A percentile compares a stretch with the other conserved stretches of the same genome.
Conservation (phyloP, 1,284 basidiomycete species). For the Marasmius sp. region DNA sequence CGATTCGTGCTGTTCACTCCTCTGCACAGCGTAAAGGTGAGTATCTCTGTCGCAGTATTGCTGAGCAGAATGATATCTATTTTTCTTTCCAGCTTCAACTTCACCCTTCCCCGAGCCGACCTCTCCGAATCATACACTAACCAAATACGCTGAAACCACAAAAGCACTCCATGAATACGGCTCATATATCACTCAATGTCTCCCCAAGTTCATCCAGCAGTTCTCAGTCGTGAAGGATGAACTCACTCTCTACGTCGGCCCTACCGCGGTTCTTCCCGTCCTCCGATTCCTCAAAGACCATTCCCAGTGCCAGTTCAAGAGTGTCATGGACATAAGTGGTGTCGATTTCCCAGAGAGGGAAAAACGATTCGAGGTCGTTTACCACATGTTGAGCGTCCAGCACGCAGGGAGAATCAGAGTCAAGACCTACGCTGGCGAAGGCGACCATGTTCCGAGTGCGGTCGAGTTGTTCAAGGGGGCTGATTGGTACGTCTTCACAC, state of each 20-base stretch:
- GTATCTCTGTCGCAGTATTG: slow-evolving; percentile 5
- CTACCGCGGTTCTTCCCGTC: slow-evolving; percentile 81
- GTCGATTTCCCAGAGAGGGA: slow-evolving; percentile 94
- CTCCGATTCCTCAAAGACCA: slow-evolving; percentile 97
- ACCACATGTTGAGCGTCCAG: slow-evolving; percentile 88
- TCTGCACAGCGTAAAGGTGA: slow-evolving; percentile 52
- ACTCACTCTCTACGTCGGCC: slow-evolving; percentile 86
- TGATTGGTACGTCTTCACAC: slow-evolving; percentile 74
- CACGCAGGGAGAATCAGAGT: slow-evolving; percentile 85
- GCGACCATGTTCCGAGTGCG: slow-evolving; percentile 90
- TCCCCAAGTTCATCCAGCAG: slow-evolving; percentile 95
- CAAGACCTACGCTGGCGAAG: slow-evolving; percentile 97
- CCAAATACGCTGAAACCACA: slow-evolving; percentile 67
- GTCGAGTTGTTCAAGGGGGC: slow-evolving; percentile 85
- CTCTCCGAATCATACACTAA: slow-evolving; percentile 80
- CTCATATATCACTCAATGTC: slow-evolving; percentile 86
- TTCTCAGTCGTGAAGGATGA: slow-evolving; percentile 99
- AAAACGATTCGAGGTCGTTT: slow-evolving; percentile 97
- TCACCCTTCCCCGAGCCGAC: slow-evolving; percentile 86
- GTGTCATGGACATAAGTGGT: slow-evolving; percentile 90
- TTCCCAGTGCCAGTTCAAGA: slow-evolving; percentile 94
- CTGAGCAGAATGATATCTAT: neutral
- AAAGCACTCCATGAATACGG: slow-evolving; percentile 86
- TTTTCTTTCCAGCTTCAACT: slow-evolving; percentile 48
- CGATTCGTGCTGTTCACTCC: slow-evolving; percentile 35